These are phyloP conservation scores for Chlorella vulgaris DNA, from an alignment of 139 green algal species.

Conservation along the genomic window DNA sequence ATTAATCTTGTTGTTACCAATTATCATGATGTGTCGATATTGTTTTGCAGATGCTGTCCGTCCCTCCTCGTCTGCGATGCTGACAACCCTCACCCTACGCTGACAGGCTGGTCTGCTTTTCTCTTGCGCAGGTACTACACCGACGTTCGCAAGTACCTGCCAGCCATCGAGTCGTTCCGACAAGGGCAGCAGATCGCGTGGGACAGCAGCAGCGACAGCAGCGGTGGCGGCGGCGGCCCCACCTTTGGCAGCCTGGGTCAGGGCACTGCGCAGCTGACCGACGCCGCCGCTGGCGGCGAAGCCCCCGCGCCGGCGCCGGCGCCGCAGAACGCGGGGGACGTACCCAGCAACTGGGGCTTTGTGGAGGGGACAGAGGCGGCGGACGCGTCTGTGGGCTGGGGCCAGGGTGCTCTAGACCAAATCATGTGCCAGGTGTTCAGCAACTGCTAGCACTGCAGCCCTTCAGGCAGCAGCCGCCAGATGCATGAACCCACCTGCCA, in stretches of 20 bases:
- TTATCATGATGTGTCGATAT: no score
- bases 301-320: no score
- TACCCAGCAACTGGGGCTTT: background rate
- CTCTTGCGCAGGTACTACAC: conserved; percentile 10
- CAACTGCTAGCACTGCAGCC: no score
- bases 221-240: background rate
- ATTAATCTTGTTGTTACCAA: no score
- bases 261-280: no score
- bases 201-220: background rate
- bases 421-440: background rate
- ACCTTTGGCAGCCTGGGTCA: background rate
- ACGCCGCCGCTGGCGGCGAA: background rate
- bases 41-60: no score
- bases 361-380: background rate
- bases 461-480: no score
- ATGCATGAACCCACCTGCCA: no score
- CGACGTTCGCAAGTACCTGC: background rate
- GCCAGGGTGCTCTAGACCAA: background rate
- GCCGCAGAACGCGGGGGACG: no score
- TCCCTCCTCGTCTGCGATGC: no score
- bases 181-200: background rate
- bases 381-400: background rate
- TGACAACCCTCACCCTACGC: no score
- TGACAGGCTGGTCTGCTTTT: no score
- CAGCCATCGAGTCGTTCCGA: background rate